Evolutionary conservation across 2,329 filamentous ascomycete species (phyloP).

Genomic region (Sporothrix globosa): DNA sequence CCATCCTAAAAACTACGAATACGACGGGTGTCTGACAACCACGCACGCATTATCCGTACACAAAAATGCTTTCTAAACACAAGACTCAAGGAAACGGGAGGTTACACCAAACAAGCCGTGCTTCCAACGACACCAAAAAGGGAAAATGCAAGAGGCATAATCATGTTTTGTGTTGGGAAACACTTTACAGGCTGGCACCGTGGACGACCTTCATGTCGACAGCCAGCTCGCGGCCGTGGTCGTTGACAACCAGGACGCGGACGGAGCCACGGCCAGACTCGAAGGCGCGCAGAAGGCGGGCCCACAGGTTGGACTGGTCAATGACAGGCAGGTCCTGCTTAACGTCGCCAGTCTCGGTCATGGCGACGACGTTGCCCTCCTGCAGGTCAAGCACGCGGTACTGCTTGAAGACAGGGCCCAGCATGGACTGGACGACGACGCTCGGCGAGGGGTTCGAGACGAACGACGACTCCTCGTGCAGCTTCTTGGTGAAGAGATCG

Average conservation of each 20-base stretch:
- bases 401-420: conserved; percentile 99
- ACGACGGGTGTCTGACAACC: conserved; percentile 17
- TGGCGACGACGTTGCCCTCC: conserved; percentile 82
- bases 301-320: conserved; percentile 89
- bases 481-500: conserved; percentile 99
- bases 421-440: conserved; percentile 99
- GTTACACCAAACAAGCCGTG: too few species aligned
- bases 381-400: conserved; percentile 98
- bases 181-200: conserved; percentile 65
- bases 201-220: conserved; percentile 99
- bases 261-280: conserved; percentile 90
- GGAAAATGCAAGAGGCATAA: not conserved
- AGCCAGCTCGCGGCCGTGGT: conserved; percentile 88
- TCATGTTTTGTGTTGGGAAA: not conserved
- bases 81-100: conserved; percentile 23
- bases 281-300: conserved; percentile 80
- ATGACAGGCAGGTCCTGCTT: conserved; percentile 93
- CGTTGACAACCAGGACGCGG: conserved; percentile 92
- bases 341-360: conserved; percentile 98
- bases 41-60: conserved; percentile 19
- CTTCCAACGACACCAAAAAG: not conserved
- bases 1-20: conserved; percentile 23
- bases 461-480: conserved; percentile 98
- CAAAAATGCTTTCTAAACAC: conserved; percentile 32
- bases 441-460: conserved; percentile 95